These are phyloP conservation scores for Marasmius tenuissimus DNA, from an alignment of 1,284 basidiomycete species.

Conservation along the genomic window DNA sequence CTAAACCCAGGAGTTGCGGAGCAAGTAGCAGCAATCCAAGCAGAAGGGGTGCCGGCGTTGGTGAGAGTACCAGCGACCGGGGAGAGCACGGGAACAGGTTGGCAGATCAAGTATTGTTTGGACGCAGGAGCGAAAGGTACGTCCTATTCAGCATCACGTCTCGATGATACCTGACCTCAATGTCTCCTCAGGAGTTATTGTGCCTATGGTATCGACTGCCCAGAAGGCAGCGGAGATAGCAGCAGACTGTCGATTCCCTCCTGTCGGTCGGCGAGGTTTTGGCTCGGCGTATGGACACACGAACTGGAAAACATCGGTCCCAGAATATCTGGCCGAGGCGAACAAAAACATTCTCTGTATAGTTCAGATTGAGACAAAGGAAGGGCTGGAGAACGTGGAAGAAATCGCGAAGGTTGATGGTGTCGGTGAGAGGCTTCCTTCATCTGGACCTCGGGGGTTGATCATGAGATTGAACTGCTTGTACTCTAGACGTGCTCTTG, in stretches of 20 bases:
- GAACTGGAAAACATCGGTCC: constrained; percentile 49
- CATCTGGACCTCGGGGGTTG: background rate
- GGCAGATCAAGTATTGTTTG: constrained; percentile 70
- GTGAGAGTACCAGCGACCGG: constrained; percentile 65
- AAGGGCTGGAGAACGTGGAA: constrained; percentile 59
- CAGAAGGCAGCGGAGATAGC: constrained; percentile 59
- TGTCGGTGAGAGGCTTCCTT: constrained; percentile 43
- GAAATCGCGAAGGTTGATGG: constrained; percentile 65
- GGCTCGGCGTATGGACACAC: constrained; percentile 60
- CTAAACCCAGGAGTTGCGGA: constrained; percentile 57
- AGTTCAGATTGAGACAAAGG: constrained; percentile 66
- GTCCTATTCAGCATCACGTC: background rate
- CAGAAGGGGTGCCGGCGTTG: constrained; percentile 47
- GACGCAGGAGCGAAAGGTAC: constrained; percentile 64
- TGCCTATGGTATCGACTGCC: constrained; percentile 65
- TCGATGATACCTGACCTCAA: background rate
- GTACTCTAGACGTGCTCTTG: constrained; percentile 40
- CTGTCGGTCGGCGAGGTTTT: constrained; percentile 56
- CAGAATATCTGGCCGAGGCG: constrained; percentile 55
- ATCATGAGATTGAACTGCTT: background rate
- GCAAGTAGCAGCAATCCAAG: constrained; percentile 49
- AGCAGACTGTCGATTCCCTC: constrained; percentile 56
- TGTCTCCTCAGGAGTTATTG: constrained; percentile 27
- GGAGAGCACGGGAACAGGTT: constrained; percentile 47
- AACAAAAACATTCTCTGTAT: constrained; percentile 61